These are phyloP conservation scores for Hymenoscyphus salicellus DNA, from an alignment of 2,329 filamentous ascomycete species.

Conservation along the genomic window DNA sequence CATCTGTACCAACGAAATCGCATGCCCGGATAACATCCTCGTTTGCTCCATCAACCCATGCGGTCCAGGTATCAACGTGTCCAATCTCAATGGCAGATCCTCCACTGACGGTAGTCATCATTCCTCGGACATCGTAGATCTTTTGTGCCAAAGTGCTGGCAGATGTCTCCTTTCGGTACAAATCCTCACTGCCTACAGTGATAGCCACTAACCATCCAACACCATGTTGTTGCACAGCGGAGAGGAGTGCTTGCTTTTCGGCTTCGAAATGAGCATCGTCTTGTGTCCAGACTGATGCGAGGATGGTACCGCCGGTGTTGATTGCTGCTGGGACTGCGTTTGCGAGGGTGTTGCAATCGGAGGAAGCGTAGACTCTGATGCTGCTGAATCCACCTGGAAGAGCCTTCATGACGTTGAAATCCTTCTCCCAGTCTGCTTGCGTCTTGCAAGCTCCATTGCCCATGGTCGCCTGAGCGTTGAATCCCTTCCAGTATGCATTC, in stretches of 20 bases:
- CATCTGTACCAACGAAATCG: constrained; percentile 64
- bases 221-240: constrained; percentile 54
- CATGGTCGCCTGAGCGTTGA: constrained; percentile 43
- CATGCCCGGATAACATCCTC: constrained; percentile 57
- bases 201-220: constrained; percentile 61
- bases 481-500: constrained; percentile 42
- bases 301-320: constrained; percentile 56
- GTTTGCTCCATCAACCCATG: constrained; percentile 59
- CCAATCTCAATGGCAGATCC: constrained; percentile 53
- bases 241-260: constrained; percentile 59
- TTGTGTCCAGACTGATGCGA: constrained; percentile 64
- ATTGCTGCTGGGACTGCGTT: constrained; percentile 57
- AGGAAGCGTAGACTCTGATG: constrained; percentile 61
- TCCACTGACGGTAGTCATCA: constrained; percentile 47
- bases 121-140: constrained; percentile 51
- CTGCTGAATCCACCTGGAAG: constrained; percentile 55
- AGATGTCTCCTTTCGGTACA: constrained; percentile 55
- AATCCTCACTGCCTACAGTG: constrained; percentile 64
- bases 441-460: constrained; percentile 63
- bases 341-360: constrained; percentile 47
- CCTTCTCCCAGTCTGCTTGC: constrained; percentile 58
- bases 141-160: constrained; percentile 42
- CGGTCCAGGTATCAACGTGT: constrained; percentile 68
- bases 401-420: constrained; percentile 54
- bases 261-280: constrained; percentile 53